Base-by-base conservation (phyloP, 2,329 filamentous ascomycete genomes). In the Aureobasidium sp. region DNA sequence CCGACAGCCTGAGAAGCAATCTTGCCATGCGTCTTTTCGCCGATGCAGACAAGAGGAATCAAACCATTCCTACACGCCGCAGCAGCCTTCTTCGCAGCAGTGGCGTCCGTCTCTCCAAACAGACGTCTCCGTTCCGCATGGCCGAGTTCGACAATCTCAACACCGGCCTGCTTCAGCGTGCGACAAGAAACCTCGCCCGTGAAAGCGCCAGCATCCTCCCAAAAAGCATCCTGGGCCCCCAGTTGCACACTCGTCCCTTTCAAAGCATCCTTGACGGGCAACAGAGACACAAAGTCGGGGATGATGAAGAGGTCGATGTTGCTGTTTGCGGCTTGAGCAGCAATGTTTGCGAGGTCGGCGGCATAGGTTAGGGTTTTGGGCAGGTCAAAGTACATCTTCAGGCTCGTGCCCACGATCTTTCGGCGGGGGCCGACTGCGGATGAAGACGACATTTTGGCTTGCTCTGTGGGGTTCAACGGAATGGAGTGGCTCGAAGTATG, bases 341-440 rank as follows among this genome's bases (percentile, higher is more conserved):
- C 69, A 50, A 76, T 67, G 12, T 68, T 60, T 40, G 68, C 62
- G 42, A 74, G 66, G 53, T 68, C 68, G 47, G 69, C 65, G 53
- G 74, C 64, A 63, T 76, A 75, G 42, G 65, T 74, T 64, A 66
- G 70, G 1, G 86, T 90, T 56, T 76, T 75, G 10, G 77, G 69
- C 7, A 84, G 77, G 57, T 83, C 80, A 70, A 90, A 90, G 76
- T 90, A 90, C 80, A 89, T 86, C 64, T 90, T 90, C 34, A 85
- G 80, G 41, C 82, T 86, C 58, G 88, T 82, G 66, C 86, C 85
- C 56, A 90, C 75, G 56, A 90, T 74, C 62, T 81, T 82, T 63
- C 80, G 79, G 54, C 65, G 64, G 47, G 39, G 35, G 32, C 48
- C 48, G 48, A 40, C 48, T 57, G 50, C 50, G 38, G 55, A 51